A percentile compares a stretch with the other conserved stretches of the same genome.
phyloP scores from a whole-genome alignment of 306 rosid species.

The Delonix regia region DNA sequence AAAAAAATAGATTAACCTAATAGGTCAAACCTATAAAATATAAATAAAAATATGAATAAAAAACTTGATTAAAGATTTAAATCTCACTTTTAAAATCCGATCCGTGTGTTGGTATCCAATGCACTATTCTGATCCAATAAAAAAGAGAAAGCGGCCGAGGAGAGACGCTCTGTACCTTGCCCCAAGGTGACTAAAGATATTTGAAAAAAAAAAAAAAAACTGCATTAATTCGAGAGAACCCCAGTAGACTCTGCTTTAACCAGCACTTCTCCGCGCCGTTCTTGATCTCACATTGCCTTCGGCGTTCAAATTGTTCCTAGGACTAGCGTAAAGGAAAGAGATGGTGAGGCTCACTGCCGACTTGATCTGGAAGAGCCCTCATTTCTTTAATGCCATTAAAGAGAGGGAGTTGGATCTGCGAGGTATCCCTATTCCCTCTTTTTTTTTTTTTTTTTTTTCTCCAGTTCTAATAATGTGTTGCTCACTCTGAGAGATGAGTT shows the following conservation, averaged over 20 bases:
- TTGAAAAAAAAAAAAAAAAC: no score
- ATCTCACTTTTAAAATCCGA: no score
- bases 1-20: no score
- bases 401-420: conserved; percentile 94
- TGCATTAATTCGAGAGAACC: not conserved
- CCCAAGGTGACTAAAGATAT: no score
- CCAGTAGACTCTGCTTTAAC: not conserved
- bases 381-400: conserved; percentile 84
- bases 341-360: conserved; percentile 96
- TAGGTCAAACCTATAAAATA: no score
- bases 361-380: conserved; percentile 96
- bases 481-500: not conserved
- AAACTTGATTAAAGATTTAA: no score
- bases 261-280: not conserved
- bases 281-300: not conserved
- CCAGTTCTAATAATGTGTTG: not conserved
- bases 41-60: no score
- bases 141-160: no score
- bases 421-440: conserved; percentile 42
- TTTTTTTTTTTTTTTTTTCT: not conserved
- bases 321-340: not conserved
- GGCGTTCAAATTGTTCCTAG: not conserved
- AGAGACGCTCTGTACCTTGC: no score
- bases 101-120: no score
- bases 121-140: no score